Evolutionary conservation across 2,329 filamentous ascomycete species (phyloP), one percentile per base, ranked within the genome.

Genomic region (Diaporthe helianthi): DNA sequence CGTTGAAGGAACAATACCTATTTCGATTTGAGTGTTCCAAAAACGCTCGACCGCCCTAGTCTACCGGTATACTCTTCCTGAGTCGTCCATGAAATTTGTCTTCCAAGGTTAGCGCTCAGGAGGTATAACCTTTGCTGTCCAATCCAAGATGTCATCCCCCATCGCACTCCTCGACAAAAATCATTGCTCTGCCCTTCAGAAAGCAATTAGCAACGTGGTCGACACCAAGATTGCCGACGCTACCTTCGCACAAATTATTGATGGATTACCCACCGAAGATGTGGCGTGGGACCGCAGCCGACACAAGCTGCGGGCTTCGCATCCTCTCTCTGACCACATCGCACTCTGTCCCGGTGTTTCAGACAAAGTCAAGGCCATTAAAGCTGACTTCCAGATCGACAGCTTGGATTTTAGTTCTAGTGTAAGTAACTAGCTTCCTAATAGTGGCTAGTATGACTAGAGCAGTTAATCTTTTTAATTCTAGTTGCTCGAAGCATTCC

Each of bases 301-400:
- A 9, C 47, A 65, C 29, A 65, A 53, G 61, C 46, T 65, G 17
- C 7, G 6, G 17, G 61, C 47, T 53, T 41, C 15, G 2, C 60
- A 72, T 47, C 71, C 67, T 19, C 49, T 69, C 26, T 53, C 46
- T 12, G 63, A 68, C 33, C 68, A 73, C 44, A n/a, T 15, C 1
- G 24, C 31, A 9, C 68, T 73, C 24, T 73, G 70, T 51, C 68
- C 68, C 22, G 70, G 70, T 17, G 51, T 70, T n/a, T 2, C 63
- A 19, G 53, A 70, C n/a, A 71, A 52, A 51, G 24, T 60, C 12
- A 51, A 60, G 24, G 22, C 41, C 1, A 69, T 70, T 44, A 53
- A 64, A 22, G 41, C 46, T n/a, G 46, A 38, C 7, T 70, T 72
- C 31, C 54, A 67, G 7, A 55, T 66, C 29, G 24, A 33, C 31